These are phyloP conservation scores for Phytomonas sp. DNA, from an alignment of 208 protist genomes.

Conservation along the genomic window DNA sequence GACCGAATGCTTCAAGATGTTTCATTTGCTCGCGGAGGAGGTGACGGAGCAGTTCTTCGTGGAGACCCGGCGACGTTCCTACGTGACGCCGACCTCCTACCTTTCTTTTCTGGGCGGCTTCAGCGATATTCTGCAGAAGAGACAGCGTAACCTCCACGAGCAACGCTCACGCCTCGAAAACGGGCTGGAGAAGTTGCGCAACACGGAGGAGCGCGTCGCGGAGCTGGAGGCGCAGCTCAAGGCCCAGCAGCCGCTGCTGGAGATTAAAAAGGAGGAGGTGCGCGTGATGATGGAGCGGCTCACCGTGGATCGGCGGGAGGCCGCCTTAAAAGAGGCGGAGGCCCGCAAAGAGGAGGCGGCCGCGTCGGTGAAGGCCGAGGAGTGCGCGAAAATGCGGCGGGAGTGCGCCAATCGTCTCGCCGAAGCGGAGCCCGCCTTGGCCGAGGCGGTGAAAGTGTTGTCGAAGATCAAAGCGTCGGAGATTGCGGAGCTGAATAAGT, in stretches of 20 bases:
- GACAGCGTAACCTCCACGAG: slow-evolving; percentile 73
- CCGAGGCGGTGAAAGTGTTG: slow-evolving; percentile 89
- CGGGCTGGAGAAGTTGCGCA: slow-evolving; percentile 93
- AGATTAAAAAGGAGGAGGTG: slow-evolving; percentile 90
- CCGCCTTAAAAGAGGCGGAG: slow-evolving; percentile 77
- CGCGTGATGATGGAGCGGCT: slow-evolving; percentile 91
- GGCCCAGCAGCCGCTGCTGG: slow-evolving; percentile 93
- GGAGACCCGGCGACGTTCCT: slow-evolving; percentile 91
- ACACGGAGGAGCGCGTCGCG: slow-evolving; percentile 90
- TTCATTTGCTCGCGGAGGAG: slow-evolving; percentile 89
- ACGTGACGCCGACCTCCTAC: slow-evolving; percentile 98
- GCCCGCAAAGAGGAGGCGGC: slow-evolving; percentile 89
- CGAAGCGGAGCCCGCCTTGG: slow-evolving; percentile 94
- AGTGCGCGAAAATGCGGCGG: slow-evolving; percentile 91
- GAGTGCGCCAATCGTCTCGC: slow-evolving; percentile 89
- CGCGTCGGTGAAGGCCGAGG: slow-evolving; percentile 91
- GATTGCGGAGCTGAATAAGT: slow-evolving; percentile 95
- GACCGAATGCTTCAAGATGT: slow-evolving; percentile 79
- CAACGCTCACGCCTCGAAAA: slow-evolving; percentile 88
- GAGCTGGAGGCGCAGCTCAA: slow-evolving; percentile 91
- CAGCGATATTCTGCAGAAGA: slow-evolving; percentile 70
- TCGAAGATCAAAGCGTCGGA: slow-evolving; percentile 94
- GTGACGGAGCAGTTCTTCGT: slow-evolving; percentile 88
- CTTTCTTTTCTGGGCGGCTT: slow-evolving; percentile 93
- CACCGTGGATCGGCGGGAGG: slow-evolving; percentile 84